Evolutionary conservation across 2,329 filamentous ascomycete genomes (phyloP), one percentile per base, ranked within the genome.

Genomic region (Penicillium sp.): DNA sequence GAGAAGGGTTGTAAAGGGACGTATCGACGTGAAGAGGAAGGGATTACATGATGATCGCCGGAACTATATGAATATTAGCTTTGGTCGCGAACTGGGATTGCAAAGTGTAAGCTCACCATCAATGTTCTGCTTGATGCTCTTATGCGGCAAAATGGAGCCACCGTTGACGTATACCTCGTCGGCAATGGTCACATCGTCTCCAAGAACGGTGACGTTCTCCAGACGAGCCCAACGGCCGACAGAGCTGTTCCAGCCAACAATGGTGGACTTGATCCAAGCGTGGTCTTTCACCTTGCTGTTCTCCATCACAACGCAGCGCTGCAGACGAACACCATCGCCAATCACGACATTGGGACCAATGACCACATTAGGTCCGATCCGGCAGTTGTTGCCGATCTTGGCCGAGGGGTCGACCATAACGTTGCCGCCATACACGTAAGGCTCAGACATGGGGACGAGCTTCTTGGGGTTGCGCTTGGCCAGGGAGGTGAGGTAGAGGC

Each of bases 151-250:
- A 53, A 98, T 86, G 62, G 87, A 94, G 64, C 90, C 89, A 63
- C 91, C 91, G 71, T 98, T 98, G 72, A 96, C 93, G 72, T 97
- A 96, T 60, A 98, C 89, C 75, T 98, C 91, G 66, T 98, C 91
- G 42, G 89, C 91, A 67, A 98, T 95, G 49, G 88, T 95, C 44
- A 98, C 91, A 68, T 98, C 91, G 74, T 98, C 93, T 58, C 91
- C 93, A 16, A 98, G 81, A 44, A 98, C 91, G n/a, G 88, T 91
- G 34, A 97, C 90, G 66, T 98, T 98, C 79, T 98, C 93, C 55
- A 97, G 77, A 58, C 91, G 86, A 49, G 91, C 91, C 91, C 91
- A 98, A 67, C 86, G 87, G 66, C 91, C 91, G 47, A 98, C 89
- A 28, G 83, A 86, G 76, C 89, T 95, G 80, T 96, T 95, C 91